Evolutionary conservation across 495 filamentous ascomycete species (phyloP), one percentile per base, ranked within the genome.

Genomic region (Penicillium daleae): DNA sequence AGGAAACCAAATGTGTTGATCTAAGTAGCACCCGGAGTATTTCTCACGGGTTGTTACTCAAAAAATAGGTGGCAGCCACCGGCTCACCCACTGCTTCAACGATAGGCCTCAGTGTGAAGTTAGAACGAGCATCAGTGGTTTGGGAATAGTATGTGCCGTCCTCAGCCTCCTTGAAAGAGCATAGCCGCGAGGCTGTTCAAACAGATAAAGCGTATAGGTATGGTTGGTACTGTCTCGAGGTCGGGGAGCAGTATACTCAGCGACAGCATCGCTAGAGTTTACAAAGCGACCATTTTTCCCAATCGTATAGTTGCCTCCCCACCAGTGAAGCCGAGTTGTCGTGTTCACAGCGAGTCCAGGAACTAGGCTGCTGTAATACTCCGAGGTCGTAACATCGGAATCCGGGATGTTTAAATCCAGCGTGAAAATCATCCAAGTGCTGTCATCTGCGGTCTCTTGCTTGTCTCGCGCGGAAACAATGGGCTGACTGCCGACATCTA

Each of bases 241-340:
- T 32, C 58, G 49, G 8, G 58, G 58, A 19, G 58, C 58, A 7
- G 58, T 60, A 26, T 54, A 60, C 10, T 52, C 33, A 6, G 58
- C 58, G 27, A 60, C 15, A 42, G 48, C 39, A 35, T 54, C 58
- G 15, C 58, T 60, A 2, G 58, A 60, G 58, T 54, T 54, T 6
- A 54, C 33, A 12, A 54, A 60, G 2, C 42, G 32, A 49, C 58
- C 49, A 24, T 60, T 29, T 19, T 33, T 52, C 7, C 51, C 58
- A 13, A 60, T 44, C 2, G 58, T 60, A 54, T 46, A 60, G 49
- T 60, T 60, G 17, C 58, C 58, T 33, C 58, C 49, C 58, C 58
- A 60, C 58, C 58, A 60, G 26, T 60, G 58, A 15, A 60, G 24
- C 33, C 58, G 58, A 19, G 58, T 60, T 3, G 58, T 60, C 6